Evolutionary conservation across 2,329 filamentous ascomycete species (phyloP).

Genomic region (Mariannaea elegans): DNA sequence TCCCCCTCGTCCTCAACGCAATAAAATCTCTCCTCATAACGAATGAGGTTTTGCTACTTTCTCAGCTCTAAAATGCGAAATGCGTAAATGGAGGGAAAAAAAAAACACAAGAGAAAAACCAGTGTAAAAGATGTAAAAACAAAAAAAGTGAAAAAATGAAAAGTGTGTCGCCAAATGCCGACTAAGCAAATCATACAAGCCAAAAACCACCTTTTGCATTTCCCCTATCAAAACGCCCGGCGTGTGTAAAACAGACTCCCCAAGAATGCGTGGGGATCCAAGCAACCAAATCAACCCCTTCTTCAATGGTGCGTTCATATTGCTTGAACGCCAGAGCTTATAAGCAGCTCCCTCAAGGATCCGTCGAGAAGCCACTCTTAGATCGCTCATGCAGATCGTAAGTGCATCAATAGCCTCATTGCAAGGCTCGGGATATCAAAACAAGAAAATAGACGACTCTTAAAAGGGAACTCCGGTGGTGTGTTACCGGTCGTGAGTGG

Average conservation of each 20-base stretch:
- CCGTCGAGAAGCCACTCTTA: constrained; percentile 47
- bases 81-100: constrained; percentile 34
- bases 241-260: constrained; percentile 43
- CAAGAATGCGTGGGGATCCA: constrained; percentile 26
- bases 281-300: constrained; percentile 34
- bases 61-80: constrained; percentile 44
- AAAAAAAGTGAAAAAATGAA: constrained; percentile 23
- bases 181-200: constrained; percentile 37
- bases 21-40: constrained; percentile 36
- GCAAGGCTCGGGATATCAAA: constrained; percentile 49
- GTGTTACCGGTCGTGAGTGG: constrained; percentile 30
- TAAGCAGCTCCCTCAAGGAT: constrained; percentile 27
- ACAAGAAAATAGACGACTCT: constrained; percentile 33
- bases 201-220: constrained; percentile 37
- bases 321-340: constrained; percentile 16
- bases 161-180: constrained; percentile 35
- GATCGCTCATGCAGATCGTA: constrained; percentile 62
- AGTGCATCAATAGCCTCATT: constrained; percentile 44
- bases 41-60: constrained; percentile 39
- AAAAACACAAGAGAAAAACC: constrained; percentile 33
- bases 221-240: constrained; percentile 46
- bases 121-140: constrained; percentile 32
- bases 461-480: constrained; percentile 25
- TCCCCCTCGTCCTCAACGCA: constrained; percentile 18
- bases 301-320: constrained; percentile 29